Percentiles rank a stretch among this genome's conserved stretches.
phyloP scores from a whole-genome alignment of 257 asterid genomes.

The Solanum clarkiae region DNA sequence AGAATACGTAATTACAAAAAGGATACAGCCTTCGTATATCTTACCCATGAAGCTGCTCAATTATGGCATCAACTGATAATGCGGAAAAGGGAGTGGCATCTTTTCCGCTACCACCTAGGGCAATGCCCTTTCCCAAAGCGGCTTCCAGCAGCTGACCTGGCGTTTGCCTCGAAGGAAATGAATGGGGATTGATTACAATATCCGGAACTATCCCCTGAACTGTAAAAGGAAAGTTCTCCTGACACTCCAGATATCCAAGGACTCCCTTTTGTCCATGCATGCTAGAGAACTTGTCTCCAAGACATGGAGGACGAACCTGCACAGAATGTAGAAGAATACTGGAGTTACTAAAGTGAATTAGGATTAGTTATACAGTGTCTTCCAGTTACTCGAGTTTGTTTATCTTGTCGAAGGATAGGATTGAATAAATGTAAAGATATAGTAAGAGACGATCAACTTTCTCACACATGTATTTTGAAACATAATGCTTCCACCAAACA shows the following conservation, averaged over 20 bases:
- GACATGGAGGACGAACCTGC: constrained; percentile 89
- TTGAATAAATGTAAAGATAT: background rate
- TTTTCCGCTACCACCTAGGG: constrained; percentile 58
- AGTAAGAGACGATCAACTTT: background rate
- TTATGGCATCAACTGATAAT: constrained; percentile 56
- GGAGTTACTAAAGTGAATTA: background rate
- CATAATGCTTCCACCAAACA: background rate
- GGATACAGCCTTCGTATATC: background rate
- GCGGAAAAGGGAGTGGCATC: constrained; percentile 91
- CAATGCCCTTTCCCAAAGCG: constrained; percentile 86
- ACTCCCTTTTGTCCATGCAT: constrained; percentile 99
- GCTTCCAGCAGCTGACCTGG: constrained; percentile 93
- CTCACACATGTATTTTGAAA: background rate
- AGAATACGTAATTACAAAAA: background rate
- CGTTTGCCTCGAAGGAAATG: constrained; percentile 95
- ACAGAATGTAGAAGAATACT: background rate
- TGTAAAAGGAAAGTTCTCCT: constrained; percentile 87
- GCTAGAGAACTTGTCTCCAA: constrained; percentile 93
- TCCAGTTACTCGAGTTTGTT: background rate
- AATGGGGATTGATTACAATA: constrained; percentile 90
- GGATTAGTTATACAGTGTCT: background rate
- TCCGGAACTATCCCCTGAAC: constrained; percentile 89
- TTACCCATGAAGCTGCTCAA: constrained; percentile 81
- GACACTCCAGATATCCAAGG: constrained; percentile 78
- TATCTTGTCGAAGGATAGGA: background rate